Conservation (phyloP, 2,329 filamentous ascomycete species). For the Calonectria leucothoes region DNA sequence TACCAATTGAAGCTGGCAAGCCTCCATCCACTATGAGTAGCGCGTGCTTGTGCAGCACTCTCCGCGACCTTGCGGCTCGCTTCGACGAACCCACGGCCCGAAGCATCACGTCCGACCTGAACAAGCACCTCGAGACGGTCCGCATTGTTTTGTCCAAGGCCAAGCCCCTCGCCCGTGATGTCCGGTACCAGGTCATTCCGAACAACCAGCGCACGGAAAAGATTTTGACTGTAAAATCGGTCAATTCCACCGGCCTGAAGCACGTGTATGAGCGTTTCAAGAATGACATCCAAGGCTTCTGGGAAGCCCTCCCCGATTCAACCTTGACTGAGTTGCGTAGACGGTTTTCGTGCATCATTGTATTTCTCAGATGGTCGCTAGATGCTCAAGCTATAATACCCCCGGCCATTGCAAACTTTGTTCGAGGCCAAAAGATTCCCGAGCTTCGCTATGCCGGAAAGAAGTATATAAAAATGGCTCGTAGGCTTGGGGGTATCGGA, state of each 20-base stretch:
- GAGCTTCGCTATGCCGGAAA: slow-evolving; percentile 47
- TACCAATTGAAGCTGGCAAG: not conserved
- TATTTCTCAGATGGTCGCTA: slow-evolving; percentile 45
- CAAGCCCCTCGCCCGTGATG: slow-evolving; percentile 42
- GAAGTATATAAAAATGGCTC: slow-evolving; percentile 49
- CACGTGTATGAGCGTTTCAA: slow-evolving; percentile 24
- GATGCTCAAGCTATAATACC: slow-evolving; percentile 35
- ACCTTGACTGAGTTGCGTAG: slow-evolving; percentile 41
- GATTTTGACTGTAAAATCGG: slow-evolving; percentile 36
- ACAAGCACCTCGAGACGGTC: slow-evolving; percentile 41
- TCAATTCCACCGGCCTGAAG: slow-evolving; percentile 27
- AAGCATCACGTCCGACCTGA: slow-evolving; percentile 37
- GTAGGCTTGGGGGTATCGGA: slow-evolving; percentile 43
- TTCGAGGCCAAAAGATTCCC: slow-evolving; percentile 35
- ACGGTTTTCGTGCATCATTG: slow-evolving; percentile 42
- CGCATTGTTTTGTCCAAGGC: slow-evolving; percentile 42
- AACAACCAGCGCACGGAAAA: slow-evolving; percentile 47
- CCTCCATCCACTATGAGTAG: not conserved
- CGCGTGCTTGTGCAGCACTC: slow-evolving; percentile 39
- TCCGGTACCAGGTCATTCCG: slow-evolving; percentile 45
- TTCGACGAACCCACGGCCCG: slow-evolving; percentile 37
- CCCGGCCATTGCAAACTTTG: slow-evolving; percentile 29
- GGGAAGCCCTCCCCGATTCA: slow-evolving; percentile 26
- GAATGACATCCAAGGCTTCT: slow-evolving; percentile 39
- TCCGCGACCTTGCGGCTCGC: slow-evolving; percentile 35